A percentile compares a stretch with the other conserved stretches of the same genome.
Conservation (phyloP, 2,329 filamentous ascomycete species). For the Penicillium sclerotiorum region DNA sequence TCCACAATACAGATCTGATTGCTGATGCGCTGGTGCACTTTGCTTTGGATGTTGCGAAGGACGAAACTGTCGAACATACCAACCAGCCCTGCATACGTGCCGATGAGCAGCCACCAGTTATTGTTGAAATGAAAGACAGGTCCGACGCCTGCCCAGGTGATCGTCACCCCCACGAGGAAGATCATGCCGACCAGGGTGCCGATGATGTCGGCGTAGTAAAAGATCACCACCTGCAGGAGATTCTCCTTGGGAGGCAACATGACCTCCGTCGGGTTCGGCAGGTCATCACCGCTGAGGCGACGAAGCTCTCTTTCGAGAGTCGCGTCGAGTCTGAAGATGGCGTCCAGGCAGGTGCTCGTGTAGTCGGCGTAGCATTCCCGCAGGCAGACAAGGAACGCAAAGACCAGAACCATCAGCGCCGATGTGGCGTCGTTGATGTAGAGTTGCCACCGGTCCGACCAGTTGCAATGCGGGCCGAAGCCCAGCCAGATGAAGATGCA, state of each 20-base stretch:
- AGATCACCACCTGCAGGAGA: conserved; percentile 40
- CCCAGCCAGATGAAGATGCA: conserved; percentile 24
- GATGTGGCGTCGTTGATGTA: conserved; percentile 46
- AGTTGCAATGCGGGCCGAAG: conserved; percentile 17
- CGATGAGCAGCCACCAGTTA: conserved; percentile 54
- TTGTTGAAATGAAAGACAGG: conserved; percentile 43
- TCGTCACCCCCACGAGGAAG: conserved; percentile 41
- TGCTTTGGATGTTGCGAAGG: conserved; percentile 47
- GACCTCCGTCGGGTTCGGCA: conserved; percentile 37
- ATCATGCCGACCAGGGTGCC: conserved; percentile 46
- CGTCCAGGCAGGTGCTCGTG: conserved; percentile 15
- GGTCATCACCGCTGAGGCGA: conserved; percentile 16
- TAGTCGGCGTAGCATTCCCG: conserved; percentile 23
- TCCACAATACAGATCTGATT: conserved; percentile 17
- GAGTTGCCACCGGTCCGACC: conserved; percentile 22
- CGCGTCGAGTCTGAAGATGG: conserved; percentile 24
- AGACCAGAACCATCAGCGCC: conserved; percentile 46
- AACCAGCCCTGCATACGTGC: conserved; percentile 52
- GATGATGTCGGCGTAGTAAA: conserved; percentile 45
- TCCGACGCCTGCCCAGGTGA: conserved; percentile 45
- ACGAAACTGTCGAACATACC: conserved; percentile 52
- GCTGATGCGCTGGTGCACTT: conserved; percentile 23
- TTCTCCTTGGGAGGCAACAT: conserved; percentile 37
- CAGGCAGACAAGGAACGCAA: conserved; percentile 26
- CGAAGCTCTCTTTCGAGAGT: conserved; percentile 20